Evolutionary conservation across 345 rosid genomes (phyloP).

Genomic region (Salix brachista): DNA sequence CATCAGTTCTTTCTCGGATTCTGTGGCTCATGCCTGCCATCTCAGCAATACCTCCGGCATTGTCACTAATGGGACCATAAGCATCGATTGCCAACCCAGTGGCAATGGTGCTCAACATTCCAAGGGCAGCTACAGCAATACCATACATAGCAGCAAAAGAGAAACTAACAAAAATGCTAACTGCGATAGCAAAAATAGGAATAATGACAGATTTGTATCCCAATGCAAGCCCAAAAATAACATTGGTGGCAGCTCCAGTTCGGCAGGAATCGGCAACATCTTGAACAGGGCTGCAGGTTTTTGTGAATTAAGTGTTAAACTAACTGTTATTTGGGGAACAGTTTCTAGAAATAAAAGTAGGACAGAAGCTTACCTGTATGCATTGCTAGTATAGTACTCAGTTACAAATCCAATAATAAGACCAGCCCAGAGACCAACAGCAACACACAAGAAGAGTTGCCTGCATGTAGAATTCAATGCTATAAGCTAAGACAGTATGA

Average conservation of each 20-base stretch:
- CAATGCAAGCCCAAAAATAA: constrained; percentile 72
- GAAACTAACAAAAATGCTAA: constrained; percentile 68
- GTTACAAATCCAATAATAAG: constrained; percentile 75
- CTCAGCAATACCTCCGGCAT: constrained; percentile 84
- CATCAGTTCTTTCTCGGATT: constrained; percentile 79
- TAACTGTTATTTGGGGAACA: not conserved
- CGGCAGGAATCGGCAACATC: constrained; percentile 98
- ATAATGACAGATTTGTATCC: constrained; percentile 75
- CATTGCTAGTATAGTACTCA: constrained; percentile 70
- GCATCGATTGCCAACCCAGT: constrained; percentile 83
- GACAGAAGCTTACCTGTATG: constrained; percentile 43
- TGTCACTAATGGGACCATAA: constrained; percentile 83
- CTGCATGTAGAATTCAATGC: constrained; percentile 33
- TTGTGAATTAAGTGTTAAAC: not conserved
- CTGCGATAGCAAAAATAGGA: constrained; percentile 70
- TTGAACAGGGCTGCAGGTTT: constrained; percentile 81
- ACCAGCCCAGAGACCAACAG: constrained; percentile 83
- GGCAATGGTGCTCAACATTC: constrained; percentile 84
- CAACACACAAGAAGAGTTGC: constrained; percentile 68
- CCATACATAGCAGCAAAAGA: constrained; percentile 81
- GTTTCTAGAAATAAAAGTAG: not conserved
- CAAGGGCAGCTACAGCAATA: constrained; percentile 73
- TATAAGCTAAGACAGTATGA: not conserved
- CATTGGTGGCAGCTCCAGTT: constrained; percentile 82
- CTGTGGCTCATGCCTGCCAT: constrained; percentile 89